Percentiles rank a stretch among this genome's conserved stretches.
Conservation (phyloP, 352 stramenopile species). For the Pythium apleroticum region DNA sequence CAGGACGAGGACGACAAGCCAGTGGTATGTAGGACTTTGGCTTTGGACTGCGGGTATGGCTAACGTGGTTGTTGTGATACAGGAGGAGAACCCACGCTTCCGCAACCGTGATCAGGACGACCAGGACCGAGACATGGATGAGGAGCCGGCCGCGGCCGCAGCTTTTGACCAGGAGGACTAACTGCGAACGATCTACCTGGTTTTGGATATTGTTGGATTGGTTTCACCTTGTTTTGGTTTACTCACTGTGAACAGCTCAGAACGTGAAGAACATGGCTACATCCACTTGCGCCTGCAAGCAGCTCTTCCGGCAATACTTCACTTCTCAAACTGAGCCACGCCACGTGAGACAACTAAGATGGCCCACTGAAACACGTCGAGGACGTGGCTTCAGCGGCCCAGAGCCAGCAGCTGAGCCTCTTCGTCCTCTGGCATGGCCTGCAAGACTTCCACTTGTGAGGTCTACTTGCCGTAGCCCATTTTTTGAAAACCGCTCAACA, state of each 20-base stretch:
- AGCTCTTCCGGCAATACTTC: too few relatives aligned
- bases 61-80: constrained; percentile 15
- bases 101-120: constrained; percentile 48
- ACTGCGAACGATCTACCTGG: background rate
- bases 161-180: constrained; percentile 14
- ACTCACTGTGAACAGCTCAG: background rate
- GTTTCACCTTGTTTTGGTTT: too few relatives aligned
- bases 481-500: background rate
- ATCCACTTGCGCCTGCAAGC: background rate
- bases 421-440: background rate
- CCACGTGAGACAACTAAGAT: too few relatives aligned
- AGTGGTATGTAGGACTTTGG: constrained; percentile 9
- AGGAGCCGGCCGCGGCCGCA: constrained; percentile 8
- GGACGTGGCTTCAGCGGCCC: background rate
- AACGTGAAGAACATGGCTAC: background rate
- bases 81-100: constrained; percentile 67
- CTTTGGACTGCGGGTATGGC: background rate
- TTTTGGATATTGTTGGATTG: background rate
- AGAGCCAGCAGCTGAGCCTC: background rate
- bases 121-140: constrained; percentile 28
- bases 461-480: too few relatives aligned
- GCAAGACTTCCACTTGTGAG: too few relatives aligned
- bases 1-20: constrained; percentile 22
- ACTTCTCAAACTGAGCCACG: too few relatives aligned
- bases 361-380: background rate